phyloP scores from a whole-genome alignment of 306 rosid genomes.

The Cucumis melo region DNA sequence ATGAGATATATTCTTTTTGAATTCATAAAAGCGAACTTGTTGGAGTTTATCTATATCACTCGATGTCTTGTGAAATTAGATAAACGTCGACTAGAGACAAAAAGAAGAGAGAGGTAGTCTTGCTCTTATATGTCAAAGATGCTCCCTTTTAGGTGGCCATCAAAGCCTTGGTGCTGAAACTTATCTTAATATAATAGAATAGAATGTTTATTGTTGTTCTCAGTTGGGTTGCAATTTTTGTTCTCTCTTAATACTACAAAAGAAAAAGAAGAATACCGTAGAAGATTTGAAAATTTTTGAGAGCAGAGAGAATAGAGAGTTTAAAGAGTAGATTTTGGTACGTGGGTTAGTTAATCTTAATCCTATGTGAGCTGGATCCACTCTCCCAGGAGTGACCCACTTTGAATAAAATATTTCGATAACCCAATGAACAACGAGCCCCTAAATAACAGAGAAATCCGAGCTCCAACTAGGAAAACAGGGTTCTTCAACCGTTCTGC shows the following conservation, averaged over 20 bases:
- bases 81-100: background rate
- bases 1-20: background rate
- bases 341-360: conserved; percentile 26
- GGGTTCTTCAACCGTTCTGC: conserved; percentile 3
- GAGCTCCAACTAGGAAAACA: background rate
- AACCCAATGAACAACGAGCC: conserved; percentile 10
- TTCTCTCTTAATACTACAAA: background rate
- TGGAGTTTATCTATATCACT: background rate
- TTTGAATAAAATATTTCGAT: conserved; percentile 17
- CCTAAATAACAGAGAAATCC: conserved; percentile 4
- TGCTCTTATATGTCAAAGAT: background rate
- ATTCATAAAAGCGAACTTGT: background rate
- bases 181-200: background rate
- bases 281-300: background rate
- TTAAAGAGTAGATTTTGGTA: conserved; percentile 8
- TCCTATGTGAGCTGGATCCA: conserved; percentile 85
- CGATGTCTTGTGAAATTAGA: background rate
- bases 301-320: background rate
- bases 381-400: conserved; percentile 54
- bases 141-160: background rate
- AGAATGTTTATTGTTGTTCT: background rate
- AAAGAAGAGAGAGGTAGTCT: background rate
- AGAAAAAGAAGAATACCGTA: background rate
- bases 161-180: background rate
- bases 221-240: background rate